These are phyloP conservation scores for Citrus sinensis DNA, from an alignment of 345 rosid species.

Conservation along the genomic window DVS_A1.0 CM039168.1:29063001-29063500, in stretches of 20 bases:
- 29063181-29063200: background rate
- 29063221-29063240: background rate
- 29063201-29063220: background rate
- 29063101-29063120: background rate
- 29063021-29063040: background rate
- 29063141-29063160: background rate
- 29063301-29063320: background rate
- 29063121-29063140: background rate
- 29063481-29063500: slow-evolving; percentile 84
- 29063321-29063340: background rate
- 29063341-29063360: slow-evolving; percentile 47
- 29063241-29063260: background rate
- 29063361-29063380: slow-evolving; percentile 45
- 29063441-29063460: slow-evolving; percentile 51
- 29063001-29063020: background rate
- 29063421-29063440: slow-evolving; percentile 31
- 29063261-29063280: background rate
- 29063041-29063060: slow-evolving; percentile 2
- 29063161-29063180: background rate
- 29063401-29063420: slow-evolving; percentile 76
- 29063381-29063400: slow-evolving; percentile 59
- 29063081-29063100: background rate
- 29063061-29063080: background rate
- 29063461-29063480: slow-evolving; percentile 76
- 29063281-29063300: background rate